A percentile compares a stretch with the other conserved stretches of the same genome.
Conservation (phyloP, 257 asterid genomes). For the Cynanchum wilfordii region DNA sequence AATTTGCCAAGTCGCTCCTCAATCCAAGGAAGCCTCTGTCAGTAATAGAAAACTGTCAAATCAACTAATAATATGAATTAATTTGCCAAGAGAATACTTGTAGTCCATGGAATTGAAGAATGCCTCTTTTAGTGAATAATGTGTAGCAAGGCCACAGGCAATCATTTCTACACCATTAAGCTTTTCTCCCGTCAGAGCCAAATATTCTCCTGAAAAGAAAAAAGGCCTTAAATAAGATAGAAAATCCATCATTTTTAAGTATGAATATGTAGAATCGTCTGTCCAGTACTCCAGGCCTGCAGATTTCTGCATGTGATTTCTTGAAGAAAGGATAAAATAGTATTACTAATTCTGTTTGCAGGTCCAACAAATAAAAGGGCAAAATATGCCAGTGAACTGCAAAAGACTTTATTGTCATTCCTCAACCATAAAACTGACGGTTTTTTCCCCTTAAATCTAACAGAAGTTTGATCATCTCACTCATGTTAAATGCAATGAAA, state of each 20-base stretch:
- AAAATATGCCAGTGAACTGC: neutral
- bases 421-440: neutral
- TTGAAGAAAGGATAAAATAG: neutral
- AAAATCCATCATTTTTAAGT: neutral
- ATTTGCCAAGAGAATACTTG: constrained; percentile 21
- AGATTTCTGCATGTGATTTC: neutral
- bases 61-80: neutral
- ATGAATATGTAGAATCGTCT: neutral
- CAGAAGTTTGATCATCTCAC: neutral
- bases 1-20: constrained; percentile 90
- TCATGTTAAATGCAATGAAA: neutral
- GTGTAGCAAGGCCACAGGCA: constrained; percentile 96
- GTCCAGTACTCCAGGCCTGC: neutral
- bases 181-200: constrained; percentile 92
- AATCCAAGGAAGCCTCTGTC: constrained; percentile 86
- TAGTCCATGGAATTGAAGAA: constrained; percentile 5
- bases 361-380: neutral
- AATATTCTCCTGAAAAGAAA: constrained; percentile 72
- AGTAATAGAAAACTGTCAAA: constrained; percentile 8
- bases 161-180: constrained; percentile 86
- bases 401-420: neutral
- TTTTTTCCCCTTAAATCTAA: neutral
- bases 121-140: constrained; percentile 70
- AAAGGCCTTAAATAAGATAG: neutral
- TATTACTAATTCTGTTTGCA: neutral